Evolutionary conservation across 2,329 filamentous ascomycete genomes (phyloP).

Genomic region (Botrytis deweyae): DNA sequence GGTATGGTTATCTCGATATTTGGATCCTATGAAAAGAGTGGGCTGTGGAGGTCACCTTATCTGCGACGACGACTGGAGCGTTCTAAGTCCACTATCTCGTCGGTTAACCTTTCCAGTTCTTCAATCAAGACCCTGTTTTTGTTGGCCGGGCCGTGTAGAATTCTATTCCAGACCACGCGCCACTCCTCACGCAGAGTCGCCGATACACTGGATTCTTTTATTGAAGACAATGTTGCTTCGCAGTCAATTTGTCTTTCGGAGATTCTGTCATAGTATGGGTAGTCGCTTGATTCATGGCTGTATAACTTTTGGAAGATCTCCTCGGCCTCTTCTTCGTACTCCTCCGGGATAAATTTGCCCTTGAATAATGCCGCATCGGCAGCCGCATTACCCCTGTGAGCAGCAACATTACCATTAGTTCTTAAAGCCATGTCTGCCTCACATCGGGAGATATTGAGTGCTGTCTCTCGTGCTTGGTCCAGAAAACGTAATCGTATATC

Average conservation of each 20-base stretch:
- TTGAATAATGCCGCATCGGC: slow-evolving; percentile 10
- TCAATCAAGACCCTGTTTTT: too few species aligned
- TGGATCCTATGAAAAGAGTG: not conserved
- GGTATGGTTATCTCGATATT: not conserved
- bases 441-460: not conserved
- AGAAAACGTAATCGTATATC: slow-evolving; percentile 16
- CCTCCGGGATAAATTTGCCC: not conserved
- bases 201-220: too few species aligned
- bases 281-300: too few species aligned
- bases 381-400: not conserved
- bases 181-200: too few species aligned
- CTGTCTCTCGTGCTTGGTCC: slow-evolving; percentile 8
- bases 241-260: not conserved
- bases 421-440: not conserved
- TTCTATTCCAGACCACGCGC: too few species aligned
- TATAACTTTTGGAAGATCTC: not conserved
- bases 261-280: too few species aligned
- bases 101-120: not conserved
- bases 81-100: not conserved
- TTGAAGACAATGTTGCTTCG: too few species aligned
- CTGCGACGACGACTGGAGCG: not conserved
- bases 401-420: slow-evolving; percentile 18
- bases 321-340: not conserved
- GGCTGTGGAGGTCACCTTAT: not conserved
- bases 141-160: too few species aligned